These are phyloP conservation scores for Nannizziopsis arthrosporioides DNA, from an alignment of 2,329 filamentous ascomycete genomes.

Conservation along the genomic window DNA sequence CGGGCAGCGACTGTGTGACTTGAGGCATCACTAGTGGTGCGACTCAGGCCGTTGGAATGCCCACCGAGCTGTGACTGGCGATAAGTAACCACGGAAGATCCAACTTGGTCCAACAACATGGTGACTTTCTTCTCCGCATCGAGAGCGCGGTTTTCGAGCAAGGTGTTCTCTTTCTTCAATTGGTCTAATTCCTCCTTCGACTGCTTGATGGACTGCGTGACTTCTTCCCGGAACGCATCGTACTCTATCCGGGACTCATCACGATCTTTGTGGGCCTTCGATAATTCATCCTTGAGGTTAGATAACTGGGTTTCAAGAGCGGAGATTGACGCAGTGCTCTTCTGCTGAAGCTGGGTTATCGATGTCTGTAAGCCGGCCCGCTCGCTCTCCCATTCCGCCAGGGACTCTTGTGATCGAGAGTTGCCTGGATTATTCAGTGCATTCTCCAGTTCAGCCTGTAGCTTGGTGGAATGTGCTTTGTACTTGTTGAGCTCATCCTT, in stretches of 20 bases:
- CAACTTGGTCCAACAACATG: constrained; percentile 85
- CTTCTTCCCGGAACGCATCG: constrained; percentile 44
- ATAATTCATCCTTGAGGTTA: constrained; percentile 58
- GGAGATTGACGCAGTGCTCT: constrained; percentile 53
- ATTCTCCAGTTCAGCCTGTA: constrained; percentile 69
- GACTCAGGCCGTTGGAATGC: constrained; percentile 33
- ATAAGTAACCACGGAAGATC: constrained; percentile 83
- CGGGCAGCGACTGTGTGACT: constrained; percentile 35
- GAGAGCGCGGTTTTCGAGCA: constrained; percentile 69
- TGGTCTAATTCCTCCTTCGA: constrained; percentile 62
- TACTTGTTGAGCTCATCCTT: constrained; percentile 93
- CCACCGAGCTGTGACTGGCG: constrained; percentile 49
- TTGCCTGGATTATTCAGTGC: constrained; percentile 45
- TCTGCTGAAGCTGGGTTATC: constrained; percentile 56
- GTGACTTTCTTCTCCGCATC: constrained; percentile 92
- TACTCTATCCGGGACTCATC: constrained; percentile 50
- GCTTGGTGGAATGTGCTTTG: constrained; percentile 70
- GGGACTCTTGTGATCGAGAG: constrained; percentile 32
- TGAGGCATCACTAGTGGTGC: constrained; percentile 45
- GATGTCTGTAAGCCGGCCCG: constrained; percentile 55
- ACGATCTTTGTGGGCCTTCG: constrained; percentile 54
- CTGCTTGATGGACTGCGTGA: constrained; percentile 45
- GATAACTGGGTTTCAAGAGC: constrained; percentile 61
- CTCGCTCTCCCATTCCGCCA: constrained; percentile 63
- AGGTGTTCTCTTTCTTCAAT: constrained; percentile 67